Percentiles rank a stretch among this genome's conserved stretches.
Conservation (phyloP, 345 rosid species). For the Syzygium jambos region DNA sequence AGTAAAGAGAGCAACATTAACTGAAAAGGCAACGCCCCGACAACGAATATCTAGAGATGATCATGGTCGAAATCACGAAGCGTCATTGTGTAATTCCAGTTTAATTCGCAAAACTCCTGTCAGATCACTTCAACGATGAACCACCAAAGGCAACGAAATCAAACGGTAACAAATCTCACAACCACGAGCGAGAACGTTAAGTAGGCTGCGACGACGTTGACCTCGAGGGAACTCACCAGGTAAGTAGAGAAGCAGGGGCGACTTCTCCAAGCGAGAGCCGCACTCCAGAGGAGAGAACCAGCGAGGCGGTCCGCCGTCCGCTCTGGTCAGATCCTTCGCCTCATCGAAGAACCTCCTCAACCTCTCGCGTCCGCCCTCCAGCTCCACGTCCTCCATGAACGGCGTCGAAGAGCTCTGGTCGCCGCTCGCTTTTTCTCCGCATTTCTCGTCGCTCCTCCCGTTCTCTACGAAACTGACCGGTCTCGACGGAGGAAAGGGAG, state of each 20-base stretch:
- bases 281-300: conserved; percentile 71
- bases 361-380: conserved; percentile 3
- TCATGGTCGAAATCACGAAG: background rate
- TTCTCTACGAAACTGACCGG: background rate
- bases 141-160: background rate
- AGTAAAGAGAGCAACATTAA: background rate
- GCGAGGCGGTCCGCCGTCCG: conserved; percentile 54
- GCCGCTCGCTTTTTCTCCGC: background rate
- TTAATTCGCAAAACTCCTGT: background rate
- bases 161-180: background rate
- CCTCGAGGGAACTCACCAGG: conserved; percentile 35
- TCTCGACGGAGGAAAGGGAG: background rate
- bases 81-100: background rate
- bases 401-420: background rate
- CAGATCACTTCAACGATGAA: background rate
- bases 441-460: background rate
- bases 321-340: conserved; percentile 28
- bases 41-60: too few species aligned
- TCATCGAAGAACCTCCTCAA: conserved; percentile 42
- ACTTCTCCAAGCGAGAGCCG: conserved; percentile 27
- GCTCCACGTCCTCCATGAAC: conserved; percentile 4
- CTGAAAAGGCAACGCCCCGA: background rate
- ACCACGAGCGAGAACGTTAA: background rate
- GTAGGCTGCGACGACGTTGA: background rate
- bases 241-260: conserved; percentile 66